Conservation (phyloP, 2,329 filamentous ascomycete species). For the Zymoseptoria brevis region DNA sequence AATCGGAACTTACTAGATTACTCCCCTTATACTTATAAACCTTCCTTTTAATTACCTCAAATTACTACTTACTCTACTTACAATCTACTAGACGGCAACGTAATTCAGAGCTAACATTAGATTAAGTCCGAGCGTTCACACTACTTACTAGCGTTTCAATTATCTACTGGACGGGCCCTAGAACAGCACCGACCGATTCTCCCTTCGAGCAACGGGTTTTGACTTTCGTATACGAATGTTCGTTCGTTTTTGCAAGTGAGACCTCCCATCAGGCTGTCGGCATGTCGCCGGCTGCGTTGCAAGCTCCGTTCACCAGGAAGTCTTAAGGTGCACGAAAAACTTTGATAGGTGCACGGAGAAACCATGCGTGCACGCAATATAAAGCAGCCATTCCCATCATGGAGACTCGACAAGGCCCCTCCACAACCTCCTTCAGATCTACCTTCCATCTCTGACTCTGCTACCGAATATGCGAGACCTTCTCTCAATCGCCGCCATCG, state of each 20-base stretch:
- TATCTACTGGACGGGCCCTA: no score
- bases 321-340: no score
- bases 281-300: not conserved
- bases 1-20: no score
- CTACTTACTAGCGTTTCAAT: no score
- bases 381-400: not conserved
- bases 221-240: not conserved
- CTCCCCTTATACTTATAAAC: no score
- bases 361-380: not conserved
- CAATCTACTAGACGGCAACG: no score
- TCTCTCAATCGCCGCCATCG: not conserved
- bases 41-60: no score
- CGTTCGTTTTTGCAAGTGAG: not conserved
- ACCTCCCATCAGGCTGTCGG: not conserved
- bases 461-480: not conserved
- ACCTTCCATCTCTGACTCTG: not conserved
- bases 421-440: not conserved
- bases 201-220: not conserved
- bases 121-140: no score
- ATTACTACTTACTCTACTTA: no score
- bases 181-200: not conserved
- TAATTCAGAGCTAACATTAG: no score
- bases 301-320: no score
- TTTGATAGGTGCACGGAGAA: no score
- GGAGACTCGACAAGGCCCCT: not conserved